Conservation (phyloP, 352 stramenopile genomes). For the Globisporangium acanthophoron region DNA sequence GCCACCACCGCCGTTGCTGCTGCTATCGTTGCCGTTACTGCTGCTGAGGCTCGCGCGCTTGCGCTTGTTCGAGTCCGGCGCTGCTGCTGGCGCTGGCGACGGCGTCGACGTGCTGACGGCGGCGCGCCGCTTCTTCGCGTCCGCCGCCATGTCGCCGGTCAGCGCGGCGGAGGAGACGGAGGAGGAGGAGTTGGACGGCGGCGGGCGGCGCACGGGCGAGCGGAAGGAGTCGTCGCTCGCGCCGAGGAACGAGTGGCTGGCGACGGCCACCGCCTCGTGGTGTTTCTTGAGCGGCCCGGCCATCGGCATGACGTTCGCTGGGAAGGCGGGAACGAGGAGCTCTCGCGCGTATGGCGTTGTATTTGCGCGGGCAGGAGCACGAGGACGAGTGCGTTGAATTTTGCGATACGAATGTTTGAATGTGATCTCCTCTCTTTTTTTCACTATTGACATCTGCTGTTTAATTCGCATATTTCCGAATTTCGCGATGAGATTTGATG, state of each 20-base stretch:
- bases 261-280: constrained; percentile 7
- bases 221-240: constrained; percentile 2
- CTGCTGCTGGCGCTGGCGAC: not conserved
- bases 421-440: no score
- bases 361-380: no score
- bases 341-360: no score
- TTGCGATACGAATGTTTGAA: no score
- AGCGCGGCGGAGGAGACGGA: not conserved
- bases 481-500: no score
- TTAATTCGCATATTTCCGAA: no score
- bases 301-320: constrained; percentile 10
- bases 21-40: constrained; percentile 6
- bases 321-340: not conserved
- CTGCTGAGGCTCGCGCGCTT: constrained; percentile 52
- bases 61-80: constrained; percentile 20
- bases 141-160: not conserved
- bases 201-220: constrained; percentile 12
- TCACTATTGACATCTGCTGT: no score
- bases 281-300: constrained; percentile 13
- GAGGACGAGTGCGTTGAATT: no score
- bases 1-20: constrained; percentile 16
- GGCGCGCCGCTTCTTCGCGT: constrained; percentile 12
- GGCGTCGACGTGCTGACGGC: not conserved
- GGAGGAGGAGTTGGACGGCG: not conserved
- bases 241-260: constrained; percentile 2